Evolutionary conservation across 257 asterid genomes (phyloP).

Genomic region (Striga asiatica): DNA sequence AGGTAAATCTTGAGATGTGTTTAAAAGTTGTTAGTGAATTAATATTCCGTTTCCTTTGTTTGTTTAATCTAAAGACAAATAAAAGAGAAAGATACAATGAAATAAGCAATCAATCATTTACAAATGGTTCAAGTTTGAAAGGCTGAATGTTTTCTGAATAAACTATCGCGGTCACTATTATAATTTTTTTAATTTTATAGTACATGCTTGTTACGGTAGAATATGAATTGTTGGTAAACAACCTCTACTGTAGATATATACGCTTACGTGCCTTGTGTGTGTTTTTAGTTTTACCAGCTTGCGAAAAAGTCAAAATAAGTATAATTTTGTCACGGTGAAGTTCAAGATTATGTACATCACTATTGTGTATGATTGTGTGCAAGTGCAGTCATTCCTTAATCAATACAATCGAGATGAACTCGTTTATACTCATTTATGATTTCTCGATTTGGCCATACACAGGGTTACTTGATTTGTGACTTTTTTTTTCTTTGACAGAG

Average conservation of each 20-base stretch:
- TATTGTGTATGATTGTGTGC: background rate
- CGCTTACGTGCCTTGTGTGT: too few species aligned
- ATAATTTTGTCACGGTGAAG: too few species aligned
- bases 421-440: too few species aligned
- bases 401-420: too few species aligned
- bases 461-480: background rate
- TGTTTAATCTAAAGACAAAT: too few species aligned
- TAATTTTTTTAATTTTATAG: background rate
- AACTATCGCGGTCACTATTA: background rate
- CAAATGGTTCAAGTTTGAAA: background rate
- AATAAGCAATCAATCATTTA: constrained; percentile 1
- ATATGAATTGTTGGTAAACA: constrained; percentile 12
- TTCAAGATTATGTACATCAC: too few species aligned
- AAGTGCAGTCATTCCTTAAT: background rate
- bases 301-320: too few species aligned
- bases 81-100: too few species aligned
- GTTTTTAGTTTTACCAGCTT: too few species aligned
- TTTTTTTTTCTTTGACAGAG: background rate
- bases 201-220: background rate
- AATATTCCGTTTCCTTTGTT: too few species aligned
- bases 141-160: background rate
- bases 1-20: background rate
- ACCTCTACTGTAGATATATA: background rate
- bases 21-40: background rate
- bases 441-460: too few species aligned